phyloP scores from a whole-genome alignment of 164 flowering plant genomes.

The Nelumbo lutea region DNA sequence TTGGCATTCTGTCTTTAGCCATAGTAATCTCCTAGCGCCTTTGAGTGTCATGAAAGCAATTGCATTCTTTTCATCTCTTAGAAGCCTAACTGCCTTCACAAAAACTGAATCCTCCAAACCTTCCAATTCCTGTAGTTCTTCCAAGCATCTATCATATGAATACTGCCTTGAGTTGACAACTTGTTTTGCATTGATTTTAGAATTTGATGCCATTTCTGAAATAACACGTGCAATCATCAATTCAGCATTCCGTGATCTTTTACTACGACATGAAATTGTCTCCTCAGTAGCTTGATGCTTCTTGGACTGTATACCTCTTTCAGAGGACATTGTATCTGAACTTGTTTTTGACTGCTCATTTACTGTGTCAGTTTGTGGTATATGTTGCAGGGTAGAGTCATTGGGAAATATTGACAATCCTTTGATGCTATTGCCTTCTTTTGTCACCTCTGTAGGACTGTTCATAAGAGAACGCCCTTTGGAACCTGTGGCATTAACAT shows the following conservation, averaged over 20 bases:
- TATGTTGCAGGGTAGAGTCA: background rate
- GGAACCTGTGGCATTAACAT: background rate
- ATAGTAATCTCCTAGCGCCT: slow-evolving; percentile 18
- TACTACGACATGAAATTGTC: slow-evolving; percentile 9
- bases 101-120: slow-evolving; percentile 22
- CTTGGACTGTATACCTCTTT: slow-evolving; percentile 8
- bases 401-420: slow-evolving; percentile 18
- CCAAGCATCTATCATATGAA: slow-evolving; percentile 19
- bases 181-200: background rate
- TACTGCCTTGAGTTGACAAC: background rate
- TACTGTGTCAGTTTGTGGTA: background rate
- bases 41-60: slow-evolving; percentile 27
- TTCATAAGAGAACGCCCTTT: background rate
- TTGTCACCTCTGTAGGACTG: background rate
- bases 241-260: slow-evolving; percentile 9
- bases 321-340: slow-evolving; percentile 14
- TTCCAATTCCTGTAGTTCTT: slow-evolving; percentile 24
- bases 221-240: background rate
- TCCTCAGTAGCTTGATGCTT: slow-evolving; percentile 9
- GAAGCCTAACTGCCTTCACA: slow-evolving; percentile 19
- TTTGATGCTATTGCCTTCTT: slow-evolving; percentile 22
- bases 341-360: background rate
- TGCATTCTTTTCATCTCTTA: slow-evolving; percentile 25
- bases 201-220: slow-evolving; percentile 2
- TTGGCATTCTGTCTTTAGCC: slow-evolving; percentile 24